Evolutionary conservation across 768 basidiomycete genomes (phyloP).

Genomic region (Gloeopeniophorella convolvens): DNA sequence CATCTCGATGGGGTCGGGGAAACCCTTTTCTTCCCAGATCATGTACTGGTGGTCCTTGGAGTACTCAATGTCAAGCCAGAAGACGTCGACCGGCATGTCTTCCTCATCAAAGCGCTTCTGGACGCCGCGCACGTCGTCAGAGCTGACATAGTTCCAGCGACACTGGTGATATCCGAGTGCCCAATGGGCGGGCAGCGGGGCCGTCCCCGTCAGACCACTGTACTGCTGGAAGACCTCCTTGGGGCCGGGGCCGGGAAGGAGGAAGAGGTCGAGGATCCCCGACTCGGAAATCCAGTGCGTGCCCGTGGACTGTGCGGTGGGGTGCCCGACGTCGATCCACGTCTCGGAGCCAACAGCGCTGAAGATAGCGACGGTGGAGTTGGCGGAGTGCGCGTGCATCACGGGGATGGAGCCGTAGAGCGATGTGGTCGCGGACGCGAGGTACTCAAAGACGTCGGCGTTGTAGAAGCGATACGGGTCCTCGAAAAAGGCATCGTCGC

Average conservation of each 20-base stretch:
- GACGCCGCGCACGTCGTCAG: slow-evolving; percentile 79
- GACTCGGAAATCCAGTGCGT: slow-evolving; percentile 99
- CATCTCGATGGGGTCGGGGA: slow-evolving; percentile 96
- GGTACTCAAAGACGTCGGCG: slow-evolving; percentile 93
- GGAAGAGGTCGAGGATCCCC: slow-evolving; percentile 89
- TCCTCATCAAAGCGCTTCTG: slow-evolving; percentile 88
- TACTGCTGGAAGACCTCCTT: slow-evolving; percentile 82
- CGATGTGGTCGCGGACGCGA: slow-evolving; percentile 67
- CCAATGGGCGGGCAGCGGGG: slow-evolving; percentile 87
- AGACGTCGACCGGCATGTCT: slow-evolving; percentile 91
- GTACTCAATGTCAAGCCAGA: slow-evolving; percentile 98
- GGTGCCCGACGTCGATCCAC: slow-evolving; percentile 86
- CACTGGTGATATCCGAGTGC: slow-evolving; percentile 96
- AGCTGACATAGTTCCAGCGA: slow-evolving; percentile 95
- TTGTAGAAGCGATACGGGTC: slow-evolving; percentile 97
- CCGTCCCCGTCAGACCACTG: slow-evolving; percentile 73
- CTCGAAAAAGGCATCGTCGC: slow-evolving; percentile 65
- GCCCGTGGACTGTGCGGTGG: slow-evolving; percentile 58
- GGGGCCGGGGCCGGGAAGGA: slow-evolving; percentile 88
- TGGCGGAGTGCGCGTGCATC: slow-evolving; percentile 86
- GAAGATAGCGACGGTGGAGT: slow-evolving; percentile 87
- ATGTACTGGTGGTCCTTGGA: slow-evolving; percentile 93
- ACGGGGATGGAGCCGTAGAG: slow-evolving; percentile 91
- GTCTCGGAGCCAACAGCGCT: slow-evolving; percentile 86
- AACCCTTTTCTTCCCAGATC: slow-evolving; percentile 88